Evolutionary conservation across 371 early-diverging fungal species (phyloP), one percentile per base, ranked within the genome.

Genomic region (Chytridium lagenaria): DNA sequence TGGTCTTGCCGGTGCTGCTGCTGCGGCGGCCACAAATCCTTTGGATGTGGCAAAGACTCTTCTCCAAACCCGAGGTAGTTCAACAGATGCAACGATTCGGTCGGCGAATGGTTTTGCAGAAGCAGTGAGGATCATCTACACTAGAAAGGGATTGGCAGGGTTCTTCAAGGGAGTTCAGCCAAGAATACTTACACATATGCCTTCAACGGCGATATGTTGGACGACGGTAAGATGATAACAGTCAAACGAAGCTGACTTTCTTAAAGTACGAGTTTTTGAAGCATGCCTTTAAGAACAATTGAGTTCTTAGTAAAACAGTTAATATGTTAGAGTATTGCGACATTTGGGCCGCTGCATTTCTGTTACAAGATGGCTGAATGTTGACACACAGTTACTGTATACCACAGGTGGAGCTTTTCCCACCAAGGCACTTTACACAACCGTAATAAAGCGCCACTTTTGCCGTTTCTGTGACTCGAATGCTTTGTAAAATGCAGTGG

Each of bases 181-280:
- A 1, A 86, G 97, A 50, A 87, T 96, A 7, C 77, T 96, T 59
- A 89, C 92, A 19, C 91, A 95, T 78, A 90, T 95, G 88, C 98
- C 98, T 1, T 91, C 94, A 51, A 94, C 97, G 0, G 97, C 97
- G 26, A 92, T 97, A 49, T 92, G 93, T 80, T 98, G 98, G 98
- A 90, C 92, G 61, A 93, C 94, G 38, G 61, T 61, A 34, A 61
- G 61, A 7, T 34, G 7, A 75, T 76, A 59, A 52, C 37, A 7
- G 7, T 61, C 2, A 7, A 12, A 33, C 12, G 5, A 7, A 7
- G 5, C 10, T 22, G 19, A 37, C 10, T 7, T 61, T 61, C 26
- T 61, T 34, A 5, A 34, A 61, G 61, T 71, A 67, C 50, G 68
- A 68, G 73, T 73, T 73, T 68, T 57, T 73, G 73, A 73, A 67